phyloP scores from a whole-genome alignment of 2,329 filamentous ascomycete genomes.

The Beauveria asiatica region DNA sequence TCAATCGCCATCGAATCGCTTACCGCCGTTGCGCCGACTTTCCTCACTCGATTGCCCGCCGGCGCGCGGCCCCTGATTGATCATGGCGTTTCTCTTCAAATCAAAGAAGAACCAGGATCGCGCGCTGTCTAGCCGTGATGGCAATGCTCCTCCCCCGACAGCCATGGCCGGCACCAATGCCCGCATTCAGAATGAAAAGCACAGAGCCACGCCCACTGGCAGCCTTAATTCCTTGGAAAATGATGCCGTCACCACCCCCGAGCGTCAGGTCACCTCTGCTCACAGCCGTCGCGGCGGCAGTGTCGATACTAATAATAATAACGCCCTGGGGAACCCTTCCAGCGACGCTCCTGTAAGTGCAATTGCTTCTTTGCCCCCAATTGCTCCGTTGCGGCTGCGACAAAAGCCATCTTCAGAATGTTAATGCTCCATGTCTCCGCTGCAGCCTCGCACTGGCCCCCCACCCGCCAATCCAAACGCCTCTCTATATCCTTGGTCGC shows the following conservation, averaged over 20 bases:
- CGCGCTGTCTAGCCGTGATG: conserved; percentile 46
- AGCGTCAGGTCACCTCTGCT: conserved; percentile 36
- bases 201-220: conserved; percentile 65
- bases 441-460: conserved; percentile 48
- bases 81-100: conserved; percentile 77
- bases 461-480: conserved; percentile 52
- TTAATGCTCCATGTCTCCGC: conserved; percentile 12
- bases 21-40: conserved; percentile 16
- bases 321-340: conserved; percentile 23
- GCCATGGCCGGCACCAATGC: conserved; percentile 41
- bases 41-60: conserved; percentile 17
- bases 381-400: background rate
- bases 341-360: conserved; percentile 35
- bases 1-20: conserved; percentile 2
- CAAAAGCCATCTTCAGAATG: background rate
- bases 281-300: conserved; percentile 47
- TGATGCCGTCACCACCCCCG: conserved; percentile 50
- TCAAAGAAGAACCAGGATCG: conserved; percentile 69
- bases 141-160: conserved; percentile 37
- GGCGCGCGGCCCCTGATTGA: conserved; percentile 32
- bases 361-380: background rate
- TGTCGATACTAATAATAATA: conserved; percentile 37
- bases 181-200: conserved; percentile 45
- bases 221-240: conserved; percentile 67
- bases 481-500: conserved; percentile 92